These are phyloP conservation scores for Wallacemonas sp. DNA, from an alignment of 208 protist genomes.

Conservation along the genomic window DNA sequence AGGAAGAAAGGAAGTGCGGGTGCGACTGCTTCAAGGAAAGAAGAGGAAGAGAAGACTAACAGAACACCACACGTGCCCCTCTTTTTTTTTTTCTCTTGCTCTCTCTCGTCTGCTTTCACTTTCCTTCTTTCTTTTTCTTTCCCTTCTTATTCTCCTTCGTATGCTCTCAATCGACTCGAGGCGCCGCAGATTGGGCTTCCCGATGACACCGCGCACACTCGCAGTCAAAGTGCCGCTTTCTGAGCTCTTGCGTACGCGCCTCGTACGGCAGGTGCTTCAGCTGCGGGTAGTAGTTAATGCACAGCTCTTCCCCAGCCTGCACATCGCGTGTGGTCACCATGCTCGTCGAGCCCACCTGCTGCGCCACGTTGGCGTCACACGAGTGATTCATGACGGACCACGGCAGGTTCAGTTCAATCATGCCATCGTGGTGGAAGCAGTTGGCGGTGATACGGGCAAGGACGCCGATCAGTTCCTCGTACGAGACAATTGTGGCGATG, in stretches of 20 bases:
- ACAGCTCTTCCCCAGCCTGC: conserved; percentile 54
- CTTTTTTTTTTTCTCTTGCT: neutral
- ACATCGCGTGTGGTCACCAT: conserved; percentile 58
- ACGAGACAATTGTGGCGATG: conserved; percentile 67
- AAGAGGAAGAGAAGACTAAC: too few relatives aligned
- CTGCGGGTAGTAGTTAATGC: conserved; percentile 80
- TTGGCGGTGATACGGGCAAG: conserved; percentile 73
- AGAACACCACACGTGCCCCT: too few relatives aligned
- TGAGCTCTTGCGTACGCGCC: conserved; percentile 57
- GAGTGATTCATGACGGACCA: conserved; percentile 85
- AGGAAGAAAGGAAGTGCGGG: too few relatives aligned
- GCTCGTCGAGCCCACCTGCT: conserved; percentile 42
- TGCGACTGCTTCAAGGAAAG: too few relatives aligned
- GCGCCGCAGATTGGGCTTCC: neutral
- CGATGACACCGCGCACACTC: conserved; percentile 47
- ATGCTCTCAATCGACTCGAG: too few relatives aligned
- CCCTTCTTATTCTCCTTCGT: neutral
- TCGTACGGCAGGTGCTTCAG: conserved; percentile 54
- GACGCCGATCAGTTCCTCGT: conserved; percentile 80
- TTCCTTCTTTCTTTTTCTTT: conserved; percentile 9
- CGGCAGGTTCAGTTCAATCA: conserved; percentile 64
- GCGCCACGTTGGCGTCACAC: conserved; percentile 75
- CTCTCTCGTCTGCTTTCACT: neutral
- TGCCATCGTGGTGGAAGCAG: conserved; percentile 61
- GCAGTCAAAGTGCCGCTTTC: conserved; percentile 56